Evolutionary conservation across 1,284 basidiomycete species (phyloP).

Genomic region (Ceratobasidium theobromae): DNA sequence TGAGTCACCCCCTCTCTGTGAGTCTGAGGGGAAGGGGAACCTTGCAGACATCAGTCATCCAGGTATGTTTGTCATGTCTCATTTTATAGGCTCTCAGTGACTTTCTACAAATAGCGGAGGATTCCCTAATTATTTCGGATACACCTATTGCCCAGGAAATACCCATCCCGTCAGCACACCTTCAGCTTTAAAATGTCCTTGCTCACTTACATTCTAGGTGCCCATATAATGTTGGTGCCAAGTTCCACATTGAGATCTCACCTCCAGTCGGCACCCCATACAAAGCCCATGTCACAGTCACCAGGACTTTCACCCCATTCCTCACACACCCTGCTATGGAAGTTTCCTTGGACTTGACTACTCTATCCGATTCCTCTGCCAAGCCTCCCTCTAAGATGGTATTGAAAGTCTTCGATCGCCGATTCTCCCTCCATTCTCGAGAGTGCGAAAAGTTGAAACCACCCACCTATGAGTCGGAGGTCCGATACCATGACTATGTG

Average conservation of each 20-base stretch:
- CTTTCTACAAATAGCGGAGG: too few species aligned
- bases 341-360: background rate
- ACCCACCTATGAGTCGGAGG: background rate
- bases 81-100: too few species aligned
- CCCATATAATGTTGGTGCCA: background rate
- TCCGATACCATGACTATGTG: background rate
- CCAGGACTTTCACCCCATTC: background rate
- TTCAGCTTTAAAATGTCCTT: background rate
- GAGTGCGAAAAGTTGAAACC: background rate
- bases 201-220: background rate
- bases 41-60: too few species aligned
- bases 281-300: background rate
- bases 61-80: too few species aligned
- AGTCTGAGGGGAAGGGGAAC: too few species aligned
- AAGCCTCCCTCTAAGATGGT: background rate
- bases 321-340: background rate
- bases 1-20: too few species aligned
- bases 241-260: background rate
- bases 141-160: background rate
- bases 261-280: background rate
- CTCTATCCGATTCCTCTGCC: background rate
- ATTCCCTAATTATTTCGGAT: too few species aligned
- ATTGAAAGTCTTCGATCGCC: conserved; percentile 1
- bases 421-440: background rate
- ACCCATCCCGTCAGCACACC: background rate